Evolutionary conservation across 2,329 filamentous ascomycete genomes (phyloP).

Genomic region (Cordyceps javanica): DNA sequence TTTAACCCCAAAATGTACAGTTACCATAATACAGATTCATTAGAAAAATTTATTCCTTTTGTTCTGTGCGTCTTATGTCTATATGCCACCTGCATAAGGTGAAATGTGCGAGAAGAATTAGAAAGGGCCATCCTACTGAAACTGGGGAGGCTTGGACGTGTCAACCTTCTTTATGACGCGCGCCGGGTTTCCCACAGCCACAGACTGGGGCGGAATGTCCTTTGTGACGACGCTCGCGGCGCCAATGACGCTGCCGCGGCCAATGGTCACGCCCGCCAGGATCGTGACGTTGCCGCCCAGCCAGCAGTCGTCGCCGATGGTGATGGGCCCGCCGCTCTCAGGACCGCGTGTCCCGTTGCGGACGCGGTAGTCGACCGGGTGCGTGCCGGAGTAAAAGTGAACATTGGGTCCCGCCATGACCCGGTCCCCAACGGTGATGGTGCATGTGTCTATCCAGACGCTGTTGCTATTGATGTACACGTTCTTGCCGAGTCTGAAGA

Average conservation of each 20-base stretch:
- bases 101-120: too few species aligned
- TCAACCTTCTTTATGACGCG: conserved; percentile 43
- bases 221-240: conserved; percentile 82
- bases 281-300: conserved; percentile 66
- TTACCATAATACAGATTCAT: conserved; percentile 15
- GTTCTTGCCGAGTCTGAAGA: conserved; percentile 53
- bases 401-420: conserved; percentile 77
- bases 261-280: conserved; percentile 72
- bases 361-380: conserved; percentile 69
- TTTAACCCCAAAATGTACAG: conserved; percentile 8
- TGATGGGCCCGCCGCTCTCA: conserved; percentile 67
- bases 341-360: conserved; percentile 71
- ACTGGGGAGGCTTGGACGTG: conserved; percentile 8
- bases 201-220: conserved; percentile 54
- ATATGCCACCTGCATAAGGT: not conserved
- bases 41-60: not conserved
- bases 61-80: not conserved
- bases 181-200: conserved; percentile 62
- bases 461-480: conserved; percentile 72
- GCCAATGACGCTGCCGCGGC: conserved; percentile 65
- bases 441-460: conserved; percentile 70
- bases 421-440: conserved; percentile 67
- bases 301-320: conserved; percentile 77
- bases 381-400: conserved; percentile 65
- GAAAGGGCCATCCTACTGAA: not conserved